Percentiles rank a stretch among this genome's conserved stretches.
phyloP scores from a whole-genome alignment of 257 asterid genomes.

The Euphrasia confusa region DNA sequence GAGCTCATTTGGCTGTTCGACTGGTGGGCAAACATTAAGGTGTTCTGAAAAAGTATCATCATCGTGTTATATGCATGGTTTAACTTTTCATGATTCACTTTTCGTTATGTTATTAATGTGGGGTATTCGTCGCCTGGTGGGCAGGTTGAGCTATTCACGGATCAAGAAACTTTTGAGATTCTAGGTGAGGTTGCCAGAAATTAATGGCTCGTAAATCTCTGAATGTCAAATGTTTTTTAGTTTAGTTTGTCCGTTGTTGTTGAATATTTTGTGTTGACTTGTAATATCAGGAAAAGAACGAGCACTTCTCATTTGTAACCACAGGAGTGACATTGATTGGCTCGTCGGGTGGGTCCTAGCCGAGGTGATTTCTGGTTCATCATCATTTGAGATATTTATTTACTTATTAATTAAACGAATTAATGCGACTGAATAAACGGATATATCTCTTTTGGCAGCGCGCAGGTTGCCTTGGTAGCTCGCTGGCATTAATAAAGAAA shows the following conservation, averaged over 20 bases:
- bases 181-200: constrained; percentile 45
- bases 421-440: constrained; percentile 8
- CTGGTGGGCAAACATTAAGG: constrained; percentile 96
- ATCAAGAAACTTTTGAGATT: constrained; percentile 49
- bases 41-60: constrained; percentile 30
- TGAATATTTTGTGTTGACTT: neutral
- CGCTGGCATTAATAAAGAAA: constrained; percentile 65
- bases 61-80: too few species aligned
- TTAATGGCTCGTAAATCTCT: neutral
- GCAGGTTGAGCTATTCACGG: constrained; percentile 67
- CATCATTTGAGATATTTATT: neutral
- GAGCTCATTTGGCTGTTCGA: constrained; percentile 84
- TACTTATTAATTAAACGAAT: neutral
- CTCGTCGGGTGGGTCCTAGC: constrained; percentile 83
- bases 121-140: constrained; percentile 26
- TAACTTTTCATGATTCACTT: neutral
- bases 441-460: constrained; percentile 42
- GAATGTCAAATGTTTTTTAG: neutral
- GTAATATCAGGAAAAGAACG: constrained; percentile 64
- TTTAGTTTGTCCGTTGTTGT: neutral
- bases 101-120: constrained; percentile 17
- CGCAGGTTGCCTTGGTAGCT: constrained; percentile 73
- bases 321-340: constrained; percentile 81
- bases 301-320: constrained; percentile 72
- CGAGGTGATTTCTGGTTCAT: constrained; percentile 43